Percentiles rank a stretch among this genome's conserved stretches.
phyloP scores from a whole-genome alignment of 495 filamentous ascomycete genomes.

The Tuber umbilicatum region DNA sequence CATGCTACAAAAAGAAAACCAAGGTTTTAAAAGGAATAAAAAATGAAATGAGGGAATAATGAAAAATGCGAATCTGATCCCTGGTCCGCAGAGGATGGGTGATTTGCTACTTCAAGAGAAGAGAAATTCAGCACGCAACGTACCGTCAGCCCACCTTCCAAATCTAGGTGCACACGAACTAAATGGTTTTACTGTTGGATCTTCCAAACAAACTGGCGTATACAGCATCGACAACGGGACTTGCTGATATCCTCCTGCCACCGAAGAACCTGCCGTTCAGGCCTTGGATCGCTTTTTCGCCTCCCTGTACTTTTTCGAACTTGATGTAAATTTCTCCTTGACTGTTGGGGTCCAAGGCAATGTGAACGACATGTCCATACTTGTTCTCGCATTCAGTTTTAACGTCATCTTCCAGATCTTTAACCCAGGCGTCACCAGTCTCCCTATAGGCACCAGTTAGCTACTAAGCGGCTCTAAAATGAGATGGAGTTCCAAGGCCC shows the following conservation, averaged over 20 bases:
- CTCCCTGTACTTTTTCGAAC: constrained; percentile 88
- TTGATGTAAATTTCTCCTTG: constrained; percentile 97
- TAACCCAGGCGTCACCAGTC: constrained; percentile 80
- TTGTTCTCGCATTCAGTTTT: constrained; percentile 86
- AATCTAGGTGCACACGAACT: constrained; percentile 2
- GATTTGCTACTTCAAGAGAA: neutral
- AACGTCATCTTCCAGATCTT: constrained; percentile 91
- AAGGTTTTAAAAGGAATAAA: neutral
- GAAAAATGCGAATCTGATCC: neutral
- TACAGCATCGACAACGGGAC: constrained; percentile 93
- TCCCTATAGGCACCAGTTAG: constrained; percentile 56
- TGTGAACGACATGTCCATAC: constrained; percentile 98
- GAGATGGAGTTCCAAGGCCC: neutral
- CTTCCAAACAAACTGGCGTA: constrained; percentile 95
- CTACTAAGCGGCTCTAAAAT: neutral
- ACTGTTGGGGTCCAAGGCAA: constrained; percentile 85
- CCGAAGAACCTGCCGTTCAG: constrained; percentile 95
- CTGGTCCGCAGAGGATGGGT: neutral
- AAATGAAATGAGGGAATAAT: neutral
- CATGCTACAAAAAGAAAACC: neutral
- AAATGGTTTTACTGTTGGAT: constrained; percentile 51
- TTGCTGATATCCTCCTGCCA: constrained; percentile 78
- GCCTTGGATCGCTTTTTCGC: constrained; percentile 94
- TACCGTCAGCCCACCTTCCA: constrained; percentile 2
- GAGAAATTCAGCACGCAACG: constrained; percentile 4